A percentile compares a stretch with the other conserved stretches of the same genome.
These are phyloP conservation scores for Apiospora koreana DNA, from an alignment of 2,329 filamentous ascomycete genomes.

Conservation along the genomic window DNA sequence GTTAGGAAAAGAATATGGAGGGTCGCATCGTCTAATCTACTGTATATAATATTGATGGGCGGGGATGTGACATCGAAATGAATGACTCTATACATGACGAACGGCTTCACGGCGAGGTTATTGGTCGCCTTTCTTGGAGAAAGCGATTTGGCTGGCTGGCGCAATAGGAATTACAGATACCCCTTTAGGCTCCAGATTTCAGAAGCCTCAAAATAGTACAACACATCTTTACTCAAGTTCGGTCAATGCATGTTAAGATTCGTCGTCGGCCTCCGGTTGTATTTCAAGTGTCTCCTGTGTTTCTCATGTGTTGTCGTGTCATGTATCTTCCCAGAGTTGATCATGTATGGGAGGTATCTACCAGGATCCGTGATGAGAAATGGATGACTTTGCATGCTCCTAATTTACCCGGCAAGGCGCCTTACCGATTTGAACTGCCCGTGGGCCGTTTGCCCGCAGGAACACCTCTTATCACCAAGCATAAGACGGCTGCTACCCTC, in stretches of 20 bases:
- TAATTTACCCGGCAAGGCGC: neutral
- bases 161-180: slow-evolving; percentile 1
- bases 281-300: neutral
- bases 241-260: neutral
- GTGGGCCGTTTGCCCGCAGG: neutral
- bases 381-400: neutral
- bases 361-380: neutral
- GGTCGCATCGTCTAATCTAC: neutral
- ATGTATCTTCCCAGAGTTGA: neutral
- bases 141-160: neutral
- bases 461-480: neutral
- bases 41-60: neutral
- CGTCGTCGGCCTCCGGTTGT: neutral
- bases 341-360: neutral
- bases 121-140: neutral
- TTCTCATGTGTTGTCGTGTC: neutral
- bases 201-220: neutral
- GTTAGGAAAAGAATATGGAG: neutral
- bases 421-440: neutral
- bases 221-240: neutral
- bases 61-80: neutral
- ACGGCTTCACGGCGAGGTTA: neutral
- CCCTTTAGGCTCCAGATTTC: neutral
- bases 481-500: neutral
- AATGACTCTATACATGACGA: neutral